Conservation (phyloP, 768 basidiomycete genomes). For the Russula sp. region DNA sequence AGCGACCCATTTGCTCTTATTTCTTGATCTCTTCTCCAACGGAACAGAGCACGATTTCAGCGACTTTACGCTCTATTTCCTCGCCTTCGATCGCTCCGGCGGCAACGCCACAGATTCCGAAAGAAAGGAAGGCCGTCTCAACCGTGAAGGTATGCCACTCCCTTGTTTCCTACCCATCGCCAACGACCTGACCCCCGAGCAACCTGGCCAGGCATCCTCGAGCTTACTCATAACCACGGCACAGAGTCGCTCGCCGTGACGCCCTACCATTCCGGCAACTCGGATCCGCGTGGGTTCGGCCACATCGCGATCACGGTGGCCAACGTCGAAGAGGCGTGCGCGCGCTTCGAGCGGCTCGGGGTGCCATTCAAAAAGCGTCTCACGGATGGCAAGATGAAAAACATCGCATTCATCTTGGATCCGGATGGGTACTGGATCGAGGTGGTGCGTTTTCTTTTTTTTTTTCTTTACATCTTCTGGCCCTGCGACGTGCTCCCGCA, state of each 20-base stretch:
- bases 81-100: constrained; percentile 66
- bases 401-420: constrained; percentile 81
- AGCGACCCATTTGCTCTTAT: constrained; percentile 7
- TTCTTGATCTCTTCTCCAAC: neutral
- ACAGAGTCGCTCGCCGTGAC: constrained; percentile 79
- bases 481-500: neutral
- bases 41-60: constrained; percentile 45
- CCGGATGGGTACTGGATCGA: constrained; percentile 53
- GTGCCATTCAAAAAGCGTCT: constrained; percentile 86
- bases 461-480: neutral
- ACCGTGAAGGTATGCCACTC: constrained; percentile 55
- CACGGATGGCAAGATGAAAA: constrained; percentile 78
- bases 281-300: constrained; percentile 76
- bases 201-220: constrained; percentile 54
- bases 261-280: constrained; percentile 84
- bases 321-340: constrained; percentile 77
- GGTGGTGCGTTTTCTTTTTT: constrained; percentile 13
- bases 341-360: constrained; percentile 70
- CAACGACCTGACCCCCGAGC: neutral
- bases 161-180: neutral
- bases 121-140: constrained; percentile 41
- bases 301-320: constrained; percentile 86
- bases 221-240: constrained; percentile 87
- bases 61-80: constrained; percentile 79
- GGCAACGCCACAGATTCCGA: constrained; percentile 47